Base-by-base conservation (phyloP, 257 asterid genomes). In the Voacanga thouarsii region DNA sequence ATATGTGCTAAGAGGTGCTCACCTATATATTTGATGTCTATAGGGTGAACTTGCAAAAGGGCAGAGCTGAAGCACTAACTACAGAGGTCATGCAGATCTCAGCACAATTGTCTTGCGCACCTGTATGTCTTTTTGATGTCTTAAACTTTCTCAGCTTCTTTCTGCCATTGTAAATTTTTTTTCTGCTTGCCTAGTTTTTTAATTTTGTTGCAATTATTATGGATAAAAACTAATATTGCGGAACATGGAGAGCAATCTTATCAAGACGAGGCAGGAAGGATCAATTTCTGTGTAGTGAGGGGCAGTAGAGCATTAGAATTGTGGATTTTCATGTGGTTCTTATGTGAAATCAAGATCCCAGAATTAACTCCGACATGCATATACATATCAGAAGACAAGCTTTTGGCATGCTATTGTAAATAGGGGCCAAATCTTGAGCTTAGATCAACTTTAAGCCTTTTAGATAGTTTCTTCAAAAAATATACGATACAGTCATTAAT, bases 21-120 rank as follows among this genome's bases (percentile, higher is more conserved):
- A 59, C 61, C 44, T 75, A 41, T 44, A 72, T 75, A 49, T 77
- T 74, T 50, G 74, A 72, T 69, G 67, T 68, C 18, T 79, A 64
- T 77, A 94, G 97, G 89, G 87, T 74, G 88, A 88, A 84, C 89
- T 94, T 68, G 90, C 88, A 43, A 87, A 89, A 80, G 97, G 92
- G 78, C 97, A 91, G 87, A 82, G 92, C 90, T 19, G 97, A 92
- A 82, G 85, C 92, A 75, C 86, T 94, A 45, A 91, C 97, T 71
- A 96, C 92, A 0, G 96, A 94, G 83, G 90, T 91, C 61, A 81
- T 94, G 83, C 89, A 85, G 88, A 94, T 94, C 86, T 88, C 97
- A 57, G 91, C 90, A 65, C 91, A 85, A 30, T 97, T 92, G 87
- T 78, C 94, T 94, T 72, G 74, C 92, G 18, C 97, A 96, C 88